phyloP scores from a whole-genome alignment of 305 asterid genomes.

The Nicotiana rustica region DNA sequence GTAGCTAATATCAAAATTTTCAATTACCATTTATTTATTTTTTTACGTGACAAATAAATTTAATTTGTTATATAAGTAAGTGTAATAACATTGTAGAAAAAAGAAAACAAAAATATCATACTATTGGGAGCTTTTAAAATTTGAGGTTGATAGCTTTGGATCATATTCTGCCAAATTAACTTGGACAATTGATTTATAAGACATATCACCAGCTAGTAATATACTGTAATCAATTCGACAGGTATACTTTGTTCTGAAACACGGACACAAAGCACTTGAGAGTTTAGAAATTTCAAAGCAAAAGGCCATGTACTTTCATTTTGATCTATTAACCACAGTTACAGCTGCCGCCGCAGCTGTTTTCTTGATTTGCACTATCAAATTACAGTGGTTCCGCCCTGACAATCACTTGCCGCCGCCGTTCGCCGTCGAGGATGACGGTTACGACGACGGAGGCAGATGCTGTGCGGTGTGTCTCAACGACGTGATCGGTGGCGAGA shows the following conservation, averaged over 20 bases:
- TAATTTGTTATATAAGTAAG: too few relatives aligned
- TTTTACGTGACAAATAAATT: too few relatives aligned
- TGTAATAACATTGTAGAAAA: too few relatives aligned
- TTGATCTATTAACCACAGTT: slow-evolving; percentile 17
- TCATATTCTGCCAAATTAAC: too few relatives aligned
- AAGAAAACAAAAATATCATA: too few relatives aligned
- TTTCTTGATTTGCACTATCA: slow-evolving; percentile 30
- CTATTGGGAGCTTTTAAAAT: too few relatives aligned
- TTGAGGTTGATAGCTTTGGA: too few relatives aligned
- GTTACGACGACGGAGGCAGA: neutral
- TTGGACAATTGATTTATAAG: too few relatives aligned
- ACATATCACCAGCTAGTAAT: too few relatives aligned
- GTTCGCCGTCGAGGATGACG: slow-evolving; percentile 23
- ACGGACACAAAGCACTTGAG: too few relatives aligned
- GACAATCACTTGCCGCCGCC: slow-evolving; percentile 4
- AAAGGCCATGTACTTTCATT: slow-evolving; percentile 35
- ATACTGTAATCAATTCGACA: neutral
- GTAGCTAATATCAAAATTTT: too few relatives aligned
- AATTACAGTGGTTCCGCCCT: slow-evolving; percentile 9
- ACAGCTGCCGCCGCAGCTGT: slow-evolving; percentile 10
- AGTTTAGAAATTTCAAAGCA: neutral
- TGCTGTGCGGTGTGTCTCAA: slow-evolving; percentile 55
- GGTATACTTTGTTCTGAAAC: neutral
- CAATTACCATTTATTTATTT: too few relatives aligned
- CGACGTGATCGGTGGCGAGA: slow-evolving; percentile 48